phyloP scores from a whole-genome alignment of 345 rosid species.

The Eutrema heterophyllum region DNA sequence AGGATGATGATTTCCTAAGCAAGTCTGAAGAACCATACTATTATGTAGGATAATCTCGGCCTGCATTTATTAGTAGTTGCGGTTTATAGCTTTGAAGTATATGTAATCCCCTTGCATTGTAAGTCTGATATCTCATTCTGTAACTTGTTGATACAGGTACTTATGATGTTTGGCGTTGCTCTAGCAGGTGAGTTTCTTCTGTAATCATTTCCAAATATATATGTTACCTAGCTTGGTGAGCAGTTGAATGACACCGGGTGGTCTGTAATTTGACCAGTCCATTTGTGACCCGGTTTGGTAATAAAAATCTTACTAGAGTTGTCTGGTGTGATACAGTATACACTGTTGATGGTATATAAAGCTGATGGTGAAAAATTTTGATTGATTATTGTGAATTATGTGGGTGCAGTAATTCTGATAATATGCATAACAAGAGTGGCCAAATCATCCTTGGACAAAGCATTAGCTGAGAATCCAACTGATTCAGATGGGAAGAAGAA shows the following conservation, averaged over 20 bases:
- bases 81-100: too few species aligned
- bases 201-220: not conserved
- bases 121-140: not conserved
- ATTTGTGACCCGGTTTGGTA: not conserved
- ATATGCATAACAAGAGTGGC: conserved; percentile 43
- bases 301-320: not conserved
- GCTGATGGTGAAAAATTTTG: too few species aligned
- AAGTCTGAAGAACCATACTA: too few species aligned
- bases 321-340: not conserved
- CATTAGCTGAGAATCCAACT: conserved; percentile 33
- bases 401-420: conserved; percentile 34
- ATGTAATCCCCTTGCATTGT: not conserved
- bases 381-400: not conserved
- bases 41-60: too few species aligned
- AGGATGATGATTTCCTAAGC: conserved; percentile 1
- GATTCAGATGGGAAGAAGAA: conserved; percentile 29
- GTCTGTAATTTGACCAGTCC: not conserved
- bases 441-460: conserved; percentile 42
- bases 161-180: conserved; percentile 34
- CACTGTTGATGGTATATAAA: too few species aligned
- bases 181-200: conserved; percentile 34
- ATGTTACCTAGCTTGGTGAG: not conserved
- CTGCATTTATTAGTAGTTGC: too few species aligned
- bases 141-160: conserved; percentile 33
- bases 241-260: too few species aligned